These are phyloP conservation scores for Botrytis deweyae DNA, from an alignment of 2,329 filamentous ascomycete genomes.

Conservation along the genomic window DNA sequence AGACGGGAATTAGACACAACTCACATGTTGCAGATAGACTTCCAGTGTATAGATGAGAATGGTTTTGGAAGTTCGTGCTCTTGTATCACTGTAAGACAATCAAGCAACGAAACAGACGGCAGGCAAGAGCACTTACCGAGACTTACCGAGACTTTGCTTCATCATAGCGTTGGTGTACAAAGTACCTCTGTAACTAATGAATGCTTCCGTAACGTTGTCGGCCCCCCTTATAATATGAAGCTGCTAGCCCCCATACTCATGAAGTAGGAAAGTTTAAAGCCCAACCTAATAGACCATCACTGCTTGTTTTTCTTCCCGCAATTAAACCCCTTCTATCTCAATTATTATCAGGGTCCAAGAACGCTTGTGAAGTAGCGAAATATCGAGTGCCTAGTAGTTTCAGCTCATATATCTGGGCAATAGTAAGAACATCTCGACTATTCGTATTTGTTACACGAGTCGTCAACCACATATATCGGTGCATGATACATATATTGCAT, in stretches of 20 bases:
- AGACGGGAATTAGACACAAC: neutral
- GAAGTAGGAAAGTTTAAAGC: neutral
- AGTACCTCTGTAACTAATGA: neutral
- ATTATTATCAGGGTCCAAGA: neutral
- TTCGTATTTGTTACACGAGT: conserved; percentile 9
- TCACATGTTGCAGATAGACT: neutral
- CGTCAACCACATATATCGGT: neutral
- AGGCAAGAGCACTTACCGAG: neutral
- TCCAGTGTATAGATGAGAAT: neutral
- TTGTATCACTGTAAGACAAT: neutral
- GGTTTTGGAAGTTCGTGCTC: neutral
- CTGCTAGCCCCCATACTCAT: neutral
- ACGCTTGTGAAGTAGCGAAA: neutral
- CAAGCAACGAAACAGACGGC: neutral
- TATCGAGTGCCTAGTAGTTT: conserved; percentile 2
- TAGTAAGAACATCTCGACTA: neutral
- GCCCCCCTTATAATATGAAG: neutral
- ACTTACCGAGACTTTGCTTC: conserved; percentile 7
- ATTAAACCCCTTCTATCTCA: neutral
- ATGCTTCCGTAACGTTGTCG: neutral
- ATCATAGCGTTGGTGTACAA: conserved; percentile 5
- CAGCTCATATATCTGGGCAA: neutral
- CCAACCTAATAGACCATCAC: neutral
- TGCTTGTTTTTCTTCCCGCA: neutral
- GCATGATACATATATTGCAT: conserved; percentile 10